Evolutionary conservation across 1,284 basidiomycete species (phyloP), one percentile per base, ranked within the genome.

Genomic region (Rhodotorula sp.): DNA sequence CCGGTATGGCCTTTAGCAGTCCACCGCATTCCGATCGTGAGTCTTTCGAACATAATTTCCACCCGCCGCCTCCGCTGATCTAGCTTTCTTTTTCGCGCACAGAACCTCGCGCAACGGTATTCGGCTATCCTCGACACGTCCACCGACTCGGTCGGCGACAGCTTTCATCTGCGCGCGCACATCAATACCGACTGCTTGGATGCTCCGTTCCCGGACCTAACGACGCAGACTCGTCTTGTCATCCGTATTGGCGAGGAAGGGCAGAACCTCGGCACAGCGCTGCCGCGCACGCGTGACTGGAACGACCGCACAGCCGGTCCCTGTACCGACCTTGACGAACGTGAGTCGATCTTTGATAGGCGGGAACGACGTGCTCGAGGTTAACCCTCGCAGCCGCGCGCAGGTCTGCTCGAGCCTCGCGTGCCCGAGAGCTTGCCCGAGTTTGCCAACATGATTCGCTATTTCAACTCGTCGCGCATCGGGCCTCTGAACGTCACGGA

Each of bases 71-170:
- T 10, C n/a, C 2, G 15, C 30, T 29, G 14, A 15, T n/a, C 48
- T 18, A 18, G 12, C 24, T 49, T 17, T 6, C 42, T 24, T 14
- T 24, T 12, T 2, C 37, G 37, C 37, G 37, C 37, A 30, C 60
- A 61, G 60, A 55, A 54, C 17, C 80, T 81, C 59, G 80, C 77
- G 1, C 79, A 81, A 70, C 77, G 81, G 62, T 78, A 78, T 57
- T 80, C 79, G 14, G 76, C 78, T 44, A 64, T 81, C 44, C 60
- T 82, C 48, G 70, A 78, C 59, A 78, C 80, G 12, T 68, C 73
- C 51, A 61, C 75, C 54, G 79, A 80, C 48, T 45, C 30, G 1
- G 63, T 60, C 12, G 77, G 78, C 14, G 74, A 77, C 46, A 67
- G 75, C 15, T 81, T 79, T 68, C 80, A 73, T 71, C 70, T 82